Conservation (phyloP, 495 filamentous ascomycete genomes). For the Talaromyces liani region DNA sequence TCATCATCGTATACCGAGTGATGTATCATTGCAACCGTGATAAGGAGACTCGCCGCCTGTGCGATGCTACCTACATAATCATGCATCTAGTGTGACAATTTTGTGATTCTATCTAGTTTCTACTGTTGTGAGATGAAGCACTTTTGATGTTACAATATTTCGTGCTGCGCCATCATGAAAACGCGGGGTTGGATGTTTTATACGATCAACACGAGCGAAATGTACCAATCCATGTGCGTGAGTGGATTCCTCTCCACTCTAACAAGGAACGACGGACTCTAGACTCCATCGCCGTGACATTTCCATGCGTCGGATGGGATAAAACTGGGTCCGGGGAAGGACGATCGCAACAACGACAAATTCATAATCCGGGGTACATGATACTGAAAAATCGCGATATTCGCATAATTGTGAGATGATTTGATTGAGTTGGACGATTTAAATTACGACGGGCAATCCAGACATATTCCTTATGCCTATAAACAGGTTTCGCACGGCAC, state of each 20-base stretch:
- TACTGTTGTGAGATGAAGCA: background rate
- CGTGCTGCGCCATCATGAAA: slow-evolving; percentile 2
- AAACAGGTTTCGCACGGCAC: background rate
- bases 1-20: background rate
- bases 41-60: background rate
- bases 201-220: background rate
- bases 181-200: background rate
- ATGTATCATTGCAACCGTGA: background rate
- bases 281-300: background rate
- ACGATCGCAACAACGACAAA: background rate
- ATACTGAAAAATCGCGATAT: background rate
- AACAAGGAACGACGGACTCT: background rate
- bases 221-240: background rate
- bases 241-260: slow-evolving; percentile 2
- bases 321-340: slow-evolving; percentile 4
- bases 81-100: background rate
- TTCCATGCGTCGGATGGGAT: background rate
- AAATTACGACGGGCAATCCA: background rate
- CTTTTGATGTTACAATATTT: background rate
- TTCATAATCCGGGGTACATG: background rate
- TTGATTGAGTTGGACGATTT: background rate
- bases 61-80: background rate
- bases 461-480: background rate
- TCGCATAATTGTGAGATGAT: background rate
- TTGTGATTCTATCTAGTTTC: background rate